These are phyloP conservation scores for Annulohypoxylon truncatum DNA, from an alignment of 2,329 filamentous ascomycete genomes.

Conservation along the genomic window DNA sequence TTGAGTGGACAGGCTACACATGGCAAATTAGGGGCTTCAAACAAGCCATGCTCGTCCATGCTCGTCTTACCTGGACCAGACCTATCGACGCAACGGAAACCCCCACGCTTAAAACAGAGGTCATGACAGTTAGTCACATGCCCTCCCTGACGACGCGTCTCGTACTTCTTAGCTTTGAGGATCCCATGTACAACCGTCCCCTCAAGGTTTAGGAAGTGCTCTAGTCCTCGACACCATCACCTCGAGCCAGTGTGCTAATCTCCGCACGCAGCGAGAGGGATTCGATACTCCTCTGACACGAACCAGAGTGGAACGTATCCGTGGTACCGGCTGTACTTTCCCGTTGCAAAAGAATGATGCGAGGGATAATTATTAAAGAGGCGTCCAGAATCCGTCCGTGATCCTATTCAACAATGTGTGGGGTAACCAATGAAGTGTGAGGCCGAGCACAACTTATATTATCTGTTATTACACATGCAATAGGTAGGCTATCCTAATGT, in stretches of 20 bases:
- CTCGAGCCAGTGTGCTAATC: constrained; percentile 27
- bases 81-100: constrained; percentile 36
- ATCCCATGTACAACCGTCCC: constrained; percentile 18
- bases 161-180: constrained; percentile 29
- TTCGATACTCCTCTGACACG: constrained; percentile 21
- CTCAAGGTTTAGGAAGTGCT: constrained; percentile 26
- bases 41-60: constrained; percentile 8
- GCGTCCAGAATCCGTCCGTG: constrained; percentile 1
- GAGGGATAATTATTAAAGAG: constrained; percentile 23
- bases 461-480: constrained; percentile 13
- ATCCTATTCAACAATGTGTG: constrained; percentile 19
- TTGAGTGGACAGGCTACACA: constrained; percentile 14
- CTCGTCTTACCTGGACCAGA: constrained; percentile 20
- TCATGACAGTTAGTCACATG: constrained; percentile 39
- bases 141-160: constrained; percentile 37
- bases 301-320: constrained; percentile 18
- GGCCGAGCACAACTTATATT: constrained; percentile 24
- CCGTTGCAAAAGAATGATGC: constrained; percentile 23
- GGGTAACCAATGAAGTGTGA: constrained; percentile 35
- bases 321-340: constrained; percentile 37
- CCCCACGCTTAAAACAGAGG: constrained; percentile 34
- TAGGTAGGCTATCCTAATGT: constrained; percentile 25
- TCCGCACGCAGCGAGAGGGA: constrained; percentile 21
- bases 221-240: constrained; percentile 31
- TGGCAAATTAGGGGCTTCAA: constrained; percentile 14